Evolutionary conservation across 179 eudicot species (phyloP), one percentile per base, ranked within the genome.

Genomic region (Silene vulgaris): DNA sequence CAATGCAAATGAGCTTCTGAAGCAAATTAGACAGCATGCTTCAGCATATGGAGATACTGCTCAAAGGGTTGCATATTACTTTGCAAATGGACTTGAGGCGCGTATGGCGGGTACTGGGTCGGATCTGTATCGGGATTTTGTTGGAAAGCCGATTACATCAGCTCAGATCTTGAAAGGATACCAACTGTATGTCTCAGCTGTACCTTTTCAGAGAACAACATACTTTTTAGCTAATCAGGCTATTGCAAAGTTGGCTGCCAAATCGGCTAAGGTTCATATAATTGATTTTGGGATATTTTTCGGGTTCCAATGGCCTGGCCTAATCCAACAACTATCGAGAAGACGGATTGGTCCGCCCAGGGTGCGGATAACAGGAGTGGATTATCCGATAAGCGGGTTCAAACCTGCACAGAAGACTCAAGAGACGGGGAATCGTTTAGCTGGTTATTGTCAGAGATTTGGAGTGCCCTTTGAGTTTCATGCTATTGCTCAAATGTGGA

Each of bases 281-380:
- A 82, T 86, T 77, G 89, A 87, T 79, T 87, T 87, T 74, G 89
- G 88, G 54, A 87, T 87, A n/a, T 73, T 69, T 43, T 76, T 82
- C 11, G 91, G 97, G 37, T 85, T 89, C 62, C 91, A 89, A 48
- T 91, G 93, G 96, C 91, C 91, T 0, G 71, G 87, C 11, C 77
- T 91, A 8, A 82, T 91, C 29, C 87, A 86, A 62, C 74, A 54
- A 6, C 81, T 91, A 3, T 77, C 90, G 3, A 67, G 66, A 23
- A 85, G 87, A 78, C 82, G 79, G 26, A 82, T 81, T 62, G 91
- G 96, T 0, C 90, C 93, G 30, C 86, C 87, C 0, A 83, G 57
- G 62, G 83, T 90, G 8, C 74, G 84, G 7, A 84, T 90, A 26
- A 90, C 94, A 12, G 91, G 89, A 17, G 85, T 90, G 26, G 94